Evolutionary conservation across 2,329 filamentous ascomycete genomes (phyloP), one percentile per base, ranked within the genome.

Genomic region (Xylaria sp.): DNA sequence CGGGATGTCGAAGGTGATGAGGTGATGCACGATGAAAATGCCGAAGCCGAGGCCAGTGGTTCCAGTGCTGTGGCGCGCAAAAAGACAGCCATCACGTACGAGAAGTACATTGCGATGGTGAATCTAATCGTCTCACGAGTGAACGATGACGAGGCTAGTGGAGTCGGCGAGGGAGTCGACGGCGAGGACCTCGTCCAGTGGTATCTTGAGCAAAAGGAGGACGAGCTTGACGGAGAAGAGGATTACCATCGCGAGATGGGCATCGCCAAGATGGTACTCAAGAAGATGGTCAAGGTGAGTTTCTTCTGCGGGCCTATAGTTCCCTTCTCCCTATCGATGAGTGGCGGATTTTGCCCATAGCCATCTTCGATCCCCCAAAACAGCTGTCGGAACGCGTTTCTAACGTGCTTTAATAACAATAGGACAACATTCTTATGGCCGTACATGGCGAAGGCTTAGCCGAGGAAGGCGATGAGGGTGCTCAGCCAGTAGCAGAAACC

Each of bases 131-230:
- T 97, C 33, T 88, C 90, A 72, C 89, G 91, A 27, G 89, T 99
- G 73, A 93, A 91, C 73, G 91, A 95, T 62, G 93, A 97, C 74
- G 94, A 98, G 79, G 79, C 85, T 6, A 83, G 85, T 39, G 85
- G 83, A 11, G 87, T 83, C 0, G 93, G 92, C 45, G 93, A 97
- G 72, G 96, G 96, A 63, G 90, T 97, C 11, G 91, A 94, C 67
- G 90, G 93, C 71, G 91, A 97, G 60, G 90, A 90, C 50, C 84
- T 99, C 36, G 81, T 96, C 36, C 82, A 92, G 57, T 97, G 94
- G 93, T 99, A 97, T 78, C 85, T 98, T 25, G 95, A 98, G 81
- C 90, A 95, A 80, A 92, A 92, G 74, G 96, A 99, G 79, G 87
- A 89, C 20, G 91, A 96, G 76, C 82, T 99, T 66, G 86, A 91